Evolutionary conservation across 2,329 filamentous ascomycete genomes (phyloP).

Genomic region (Penicillium sp.): DNA sequence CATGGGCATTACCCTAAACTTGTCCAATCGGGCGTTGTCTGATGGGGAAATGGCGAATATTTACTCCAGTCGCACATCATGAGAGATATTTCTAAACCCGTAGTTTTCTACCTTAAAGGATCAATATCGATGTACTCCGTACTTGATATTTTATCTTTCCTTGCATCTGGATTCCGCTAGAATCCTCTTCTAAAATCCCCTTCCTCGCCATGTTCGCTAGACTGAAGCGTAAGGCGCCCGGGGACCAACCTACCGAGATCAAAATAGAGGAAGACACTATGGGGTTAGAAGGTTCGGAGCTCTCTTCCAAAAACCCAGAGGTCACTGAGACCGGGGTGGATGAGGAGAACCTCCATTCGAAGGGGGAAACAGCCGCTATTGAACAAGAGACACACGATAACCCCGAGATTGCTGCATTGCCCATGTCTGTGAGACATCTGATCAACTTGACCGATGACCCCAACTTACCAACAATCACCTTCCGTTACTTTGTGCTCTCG

Average conservation of each 20-base stretch:
- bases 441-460: constrained; percentile 60
- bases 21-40: not conserved
- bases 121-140: too few relatives aligned
- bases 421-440: constrained; percentile 56
- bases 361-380: constrained; percentile 23
- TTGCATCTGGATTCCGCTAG: not conserved
- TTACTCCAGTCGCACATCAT: not conserved
- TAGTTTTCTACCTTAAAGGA: not conserved
- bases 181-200: not conserved
- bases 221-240: not conserved
- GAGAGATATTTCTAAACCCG: not conserved
- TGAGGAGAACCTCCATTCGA: constrained; percentile 20
- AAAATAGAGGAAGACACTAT: not conserved
- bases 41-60: not conserved
- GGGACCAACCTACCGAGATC: not conserved
- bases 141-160: not conserved
- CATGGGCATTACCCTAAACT: not conserved
- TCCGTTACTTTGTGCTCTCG: constrained; percentile 29
- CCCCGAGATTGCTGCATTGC: constrained; percentile 55
- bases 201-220: not conserved
- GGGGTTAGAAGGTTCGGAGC: not conserved
- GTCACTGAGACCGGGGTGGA: constrained; percentile 10
- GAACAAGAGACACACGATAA: constrained; percentile 45
- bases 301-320: constrained; percentile 1
- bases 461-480: constrained; percentile 57